Evolutionary conservation across 2,329 filamentous ascomycete species (phyloP).

Genomic region (Diaporthe australafricana): DNA sequence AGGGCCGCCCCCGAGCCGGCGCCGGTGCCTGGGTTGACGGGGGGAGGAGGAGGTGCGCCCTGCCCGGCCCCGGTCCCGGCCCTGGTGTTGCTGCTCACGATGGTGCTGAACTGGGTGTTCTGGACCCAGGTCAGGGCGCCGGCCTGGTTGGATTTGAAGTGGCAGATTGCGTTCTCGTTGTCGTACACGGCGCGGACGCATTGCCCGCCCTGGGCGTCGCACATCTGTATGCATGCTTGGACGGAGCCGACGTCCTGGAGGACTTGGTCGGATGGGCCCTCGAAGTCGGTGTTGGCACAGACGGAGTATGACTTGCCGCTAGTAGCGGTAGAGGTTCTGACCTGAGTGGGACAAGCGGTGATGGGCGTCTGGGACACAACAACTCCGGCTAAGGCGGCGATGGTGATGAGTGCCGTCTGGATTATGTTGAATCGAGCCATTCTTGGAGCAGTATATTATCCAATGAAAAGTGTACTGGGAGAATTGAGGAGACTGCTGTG

Average conservation of each 20-base stretch:
- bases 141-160: slow-evolving; percentile 20
- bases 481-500: neutral
- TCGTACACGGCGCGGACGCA: slow-evolving; percentile 21
- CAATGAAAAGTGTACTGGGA: neutral
- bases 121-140: slow-evolving; percentile 18
- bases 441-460: neutral
- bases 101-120: neutral
- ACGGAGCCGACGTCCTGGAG: neutral
- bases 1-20: neutral
- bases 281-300: neutral
- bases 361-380: slow-evolving; percentile 3
- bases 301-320: neutral
- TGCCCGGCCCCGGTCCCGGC: neutral
- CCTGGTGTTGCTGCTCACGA: neutral
- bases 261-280: slow-evolving; percentile 2
- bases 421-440: neutral
- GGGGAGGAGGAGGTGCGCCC: neutral
- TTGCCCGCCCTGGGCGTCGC: neutral
- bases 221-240: slow-evolving; percentile 15
- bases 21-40: neutral
- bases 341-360: slow-evolving; percentile 8
- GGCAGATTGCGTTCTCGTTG: neutral
- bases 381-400: neutral
- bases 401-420: slow-evolving; percentile 1
- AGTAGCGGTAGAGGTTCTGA: neutral